Conservation (phyloP, 1,284 basidiomycete species). For the Butyriboletus regius region DNA sequence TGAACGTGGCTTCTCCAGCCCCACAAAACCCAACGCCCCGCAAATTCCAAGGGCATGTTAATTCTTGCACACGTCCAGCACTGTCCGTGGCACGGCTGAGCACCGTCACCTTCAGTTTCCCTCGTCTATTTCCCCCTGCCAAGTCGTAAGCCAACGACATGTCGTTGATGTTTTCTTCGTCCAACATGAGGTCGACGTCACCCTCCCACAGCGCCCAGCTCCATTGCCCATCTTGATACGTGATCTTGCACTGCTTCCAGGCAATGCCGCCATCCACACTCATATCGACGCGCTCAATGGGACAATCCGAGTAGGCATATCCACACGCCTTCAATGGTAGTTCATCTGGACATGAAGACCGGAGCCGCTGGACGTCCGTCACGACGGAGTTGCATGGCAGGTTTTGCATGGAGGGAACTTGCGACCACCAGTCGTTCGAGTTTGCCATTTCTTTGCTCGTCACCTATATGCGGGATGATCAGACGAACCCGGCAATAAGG, state of each 20-base stretch:
- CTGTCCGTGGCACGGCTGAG: slow-evolving; percentile 35
- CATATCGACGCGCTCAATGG: slow-evolving; percentile 46
- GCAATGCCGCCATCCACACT: slow-evolving; percentile 46
- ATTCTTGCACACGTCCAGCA: slow-evolving; percentile 28
- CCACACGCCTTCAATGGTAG: slow-evolving; percentile 45
- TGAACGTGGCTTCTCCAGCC: slow-evolving; percentile 19
- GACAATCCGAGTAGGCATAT: slow-evolving; percentile 52
- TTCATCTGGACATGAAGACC: slow-evolving; percentile 22
- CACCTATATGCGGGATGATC: slow-evolving; percentile 32
- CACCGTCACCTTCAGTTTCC: slow-evolving; percentile 20
- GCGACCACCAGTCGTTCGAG: slow-evolving; percentile 38
- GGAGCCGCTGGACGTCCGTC: slow-evolving; percentile 35
- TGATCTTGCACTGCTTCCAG: slow-evolving; percentile 49
- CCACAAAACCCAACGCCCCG: slow-evolving; percentile 37
- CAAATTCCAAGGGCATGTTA: slow-evolving; percentile 36
- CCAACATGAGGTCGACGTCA: slow-evolving; percentile 33
- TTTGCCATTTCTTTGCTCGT: slow-evolving; percentile 40
- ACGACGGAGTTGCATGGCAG: slow-evolving; percentile 60
- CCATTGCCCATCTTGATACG: slow-evolving; percentile 58
- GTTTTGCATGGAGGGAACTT: slow-evolving; percentile 53
- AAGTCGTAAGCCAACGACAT: slow-evolving; percentile 16
- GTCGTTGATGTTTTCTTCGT: slow-evolving; percentile 8
- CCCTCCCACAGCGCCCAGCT: slow-evolving; percentile 66
- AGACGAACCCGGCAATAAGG: neutral
- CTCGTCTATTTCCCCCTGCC: neutral